These are phyloP conservation scores for Bjerkandera adusta DNA, from an alignment of 1,284 basidiomycete genomes.

Conservation along the genomic window DNA sequence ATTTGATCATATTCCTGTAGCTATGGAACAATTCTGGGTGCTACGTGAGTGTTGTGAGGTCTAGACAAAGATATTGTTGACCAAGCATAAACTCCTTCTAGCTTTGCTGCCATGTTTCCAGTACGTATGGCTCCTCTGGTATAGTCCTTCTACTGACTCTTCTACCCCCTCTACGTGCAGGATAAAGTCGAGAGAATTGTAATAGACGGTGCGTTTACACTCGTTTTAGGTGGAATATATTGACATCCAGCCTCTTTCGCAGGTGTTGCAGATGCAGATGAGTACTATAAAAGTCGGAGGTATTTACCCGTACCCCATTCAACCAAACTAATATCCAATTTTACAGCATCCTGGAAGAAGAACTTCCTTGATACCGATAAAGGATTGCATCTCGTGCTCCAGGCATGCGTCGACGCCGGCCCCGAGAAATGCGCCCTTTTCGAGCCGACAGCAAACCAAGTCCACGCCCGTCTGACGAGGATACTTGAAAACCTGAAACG, in stretches of 20 bases:
- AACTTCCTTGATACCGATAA: conserved; percentile 21
- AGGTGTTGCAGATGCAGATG: conserved; percentile 16
- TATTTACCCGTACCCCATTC: neutral
- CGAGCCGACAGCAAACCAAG: conserved; percentile 13
- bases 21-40: conserved; percentile 24
- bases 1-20: conserved; percentile 7
- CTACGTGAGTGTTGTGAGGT: conserved; percentile 16
- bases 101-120: conserved; percentile 26
- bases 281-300: conserved; percentile 14
- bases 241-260: neutral
- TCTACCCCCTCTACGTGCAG: neutral
- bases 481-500: conserved; percentile 10
- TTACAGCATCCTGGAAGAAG: conserved; percentile 16
- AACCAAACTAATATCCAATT: neutral
- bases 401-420: conserved; percentile 21
- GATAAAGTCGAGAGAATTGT: conserved; percentile 19
- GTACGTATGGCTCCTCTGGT: neutral
- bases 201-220: conserved; percentile 13
- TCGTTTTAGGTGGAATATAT: neutral
- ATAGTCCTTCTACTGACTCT: neutral
- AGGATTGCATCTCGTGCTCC: conserved; percentile 12
- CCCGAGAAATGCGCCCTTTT: conserved; percentile 17
- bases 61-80: neutral
- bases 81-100: neutral
- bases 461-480: conserved; percentile 17